These are phyloP conservation scores for Entophlyctis luteolus DNA, from an alignment of 192 early-diverging fungal species.

Conservation along the genomic window DNA sequence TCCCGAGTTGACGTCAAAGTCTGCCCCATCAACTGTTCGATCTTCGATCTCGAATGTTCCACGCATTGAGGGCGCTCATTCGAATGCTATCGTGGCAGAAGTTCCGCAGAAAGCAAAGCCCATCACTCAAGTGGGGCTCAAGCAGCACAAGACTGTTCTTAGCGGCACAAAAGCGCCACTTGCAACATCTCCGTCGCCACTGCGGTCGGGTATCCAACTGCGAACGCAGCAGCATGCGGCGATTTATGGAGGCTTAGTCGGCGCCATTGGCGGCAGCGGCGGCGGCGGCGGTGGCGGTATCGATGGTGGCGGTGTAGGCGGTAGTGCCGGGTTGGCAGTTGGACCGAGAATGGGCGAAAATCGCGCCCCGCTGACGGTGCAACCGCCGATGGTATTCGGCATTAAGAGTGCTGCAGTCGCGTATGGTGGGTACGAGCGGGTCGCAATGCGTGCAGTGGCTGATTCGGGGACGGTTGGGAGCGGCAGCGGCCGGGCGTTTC, in stretches of 20 bases:
- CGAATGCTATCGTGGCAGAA: not conserved
- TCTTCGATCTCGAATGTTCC: not conserved
- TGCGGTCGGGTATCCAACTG: slow-evolving; percentile 13
- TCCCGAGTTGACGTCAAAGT: too few species aligned
- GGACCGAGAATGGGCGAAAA: not conserved
- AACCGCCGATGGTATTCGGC: not conserved
- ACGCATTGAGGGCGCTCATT: not conserved
- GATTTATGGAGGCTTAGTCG: not conserved
- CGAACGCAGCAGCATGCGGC: not conserved
- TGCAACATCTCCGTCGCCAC: not conserved
- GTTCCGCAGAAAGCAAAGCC: not conserved
- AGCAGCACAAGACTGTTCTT: not conserved
- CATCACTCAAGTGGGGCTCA: not conserved
- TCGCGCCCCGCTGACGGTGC: not conserved
- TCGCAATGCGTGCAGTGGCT: slow-evolving; percentile 2
- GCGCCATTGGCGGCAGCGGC: not conserved
- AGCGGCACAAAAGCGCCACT: not conserved
- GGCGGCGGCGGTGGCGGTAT: not conserved
- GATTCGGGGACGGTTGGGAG: too few species aligned
- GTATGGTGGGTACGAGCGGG: not conserved
- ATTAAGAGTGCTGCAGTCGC: not conserved
- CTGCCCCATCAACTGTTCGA: not conserved
- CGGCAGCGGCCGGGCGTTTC: not conserved
- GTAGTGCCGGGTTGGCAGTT: not conserved
- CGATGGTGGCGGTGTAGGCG: not conserved